These are phyloP conservation scores for Cryptosporidium tyzzeri DNA, from an alignment of 169 alveolate species.

Conservation along the genomic window DNA sequence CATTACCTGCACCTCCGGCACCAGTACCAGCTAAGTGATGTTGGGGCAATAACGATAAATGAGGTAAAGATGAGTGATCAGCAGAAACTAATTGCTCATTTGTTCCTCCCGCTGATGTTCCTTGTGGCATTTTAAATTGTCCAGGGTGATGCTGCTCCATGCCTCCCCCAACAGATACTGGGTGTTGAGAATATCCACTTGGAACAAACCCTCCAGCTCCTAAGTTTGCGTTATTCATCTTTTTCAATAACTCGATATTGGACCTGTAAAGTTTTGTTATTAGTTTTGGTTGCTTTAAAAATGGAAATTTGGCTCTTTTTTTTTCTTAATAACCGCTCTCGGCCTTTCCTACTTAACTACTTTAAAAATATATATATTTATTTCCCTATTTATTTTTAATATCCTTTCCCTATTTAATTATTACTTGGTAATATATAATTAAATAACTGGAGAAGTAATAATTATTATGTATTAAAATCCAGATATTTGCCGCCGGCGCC, in stretches of 20 bases:
- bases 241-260: background rate
- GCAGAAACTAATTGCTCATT: constrained; percentile 60
- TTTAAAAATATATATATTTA: background rate
- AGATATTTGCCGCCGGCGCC: constrained; percentile 46
- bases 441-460: constrained; percentile 5
- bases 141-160: constrained; percentile 72
- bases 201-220: constrained; percentile 76
- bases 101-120: constrained; percentile 9
- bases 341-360: background rate
- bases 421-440: background rate
- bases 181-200: constrained; percentile 67
- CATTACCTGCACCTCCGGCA: constrained; percentile 64
- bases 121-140: constrained; percentile 54
- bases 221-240: constrained; percentile 41
- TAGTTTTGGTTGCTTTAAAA: background rate
- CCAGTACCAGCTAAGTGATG: constrained; percentile 63
- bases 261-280: background rate
- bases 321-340: background rate
- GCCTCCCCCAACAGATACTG: constrained; percentile 67
- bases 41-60: constrained; percentile 52
- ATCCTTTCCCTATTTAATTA: background rate
- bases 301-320: constrained; percentile 30
- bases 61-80: constrained; percentile 64
- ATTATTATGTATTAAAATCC: background rate
- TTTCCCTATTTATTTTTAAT: background rate